Evolutionary conservation across 164 flowering plant genomes (phyloP), one percentile per base, ranked within the genome.

Genomic region (Liquidambar formosana): DNA sequence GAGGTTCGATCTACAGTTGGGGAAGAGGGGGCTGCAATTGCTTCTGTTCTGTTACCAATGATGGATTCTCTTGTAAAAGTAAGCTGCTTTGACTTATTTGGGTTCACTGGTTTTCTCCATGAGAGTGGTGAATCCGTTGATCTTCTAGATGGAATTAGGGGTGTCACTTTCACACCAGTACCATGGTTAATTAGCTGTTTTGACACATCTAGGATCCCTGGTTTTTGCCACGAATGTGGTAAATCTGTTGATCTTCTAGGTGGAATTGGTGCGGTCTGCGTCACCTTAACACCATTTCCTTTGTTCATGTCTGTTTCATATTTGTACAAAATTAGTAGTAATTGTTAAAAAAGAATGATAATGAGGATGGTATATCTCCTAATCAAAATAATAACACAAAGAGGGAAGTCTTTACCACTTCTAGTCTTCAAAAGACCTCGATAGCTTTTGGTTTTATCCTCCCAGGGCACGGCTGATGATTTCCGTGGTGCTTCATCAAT

Each of bases 191-290:
- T 21, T 9, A 43, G 56, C 26, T 63, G 22, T 48, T 59, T 61
- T 23, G 64, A 14, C 21, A 53, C 53, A 19, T 25, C 28, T 28
- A 58, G 53, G 44, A 54, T 64, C 41, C 3, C 56, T 10, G 53
- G 13, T 41, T 25, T 74, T 64, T 21, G 52, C 72, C 63, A 27
- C 11, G 46, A 44, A 48, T 21, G 49, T 11, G 72, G 11, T 4
- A 63, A 67, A 56, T 73, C 79, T 13, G 65, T 59, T 26, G 82
- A 79, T 38, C 75, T 73, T 76, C 82, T 70, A 12, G 54, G 22
- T 19, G 70, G 79, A 57, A 45, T 53, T 28, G 67, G 61, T 63
- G n/a, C 64, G 2, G 41, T 33, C 41, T 33, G 41, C 6, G 41
- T 33, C 6, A 6, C 41, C 6, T 33, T 33, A 33, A 33, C 6